Percentiles rank a stretch among this genome's conserved stretches.
Conservation (phyloP, 73 alveolate genomes). For the Loxodes magnus region DNA sequence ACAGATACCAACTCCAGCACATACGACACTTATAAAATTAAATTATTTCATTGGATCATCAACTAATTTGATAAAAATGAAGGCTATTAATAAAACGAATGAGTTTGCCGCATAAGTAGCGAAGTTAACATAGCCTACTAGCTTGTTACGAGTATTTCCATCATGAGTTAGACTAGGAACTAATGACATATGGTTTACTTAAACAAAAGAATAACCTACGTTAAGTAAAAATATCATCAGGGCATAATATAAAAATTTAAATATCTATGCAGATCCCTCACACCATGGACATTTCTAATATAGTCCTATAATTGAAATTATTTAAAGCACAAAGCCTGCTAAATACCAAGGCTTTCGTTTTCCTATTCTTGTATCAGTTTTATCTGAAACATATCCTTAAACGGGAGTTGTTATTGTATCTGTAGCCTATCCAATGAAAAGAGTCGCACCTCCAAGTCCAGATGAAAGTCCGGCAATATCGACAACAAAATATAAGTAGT, state of each 20-base stretch:
- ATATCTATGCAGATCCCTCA: too few species aligned
- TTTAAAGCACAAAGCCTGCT: constrained; percentile 19
- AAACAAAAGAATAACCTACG: constrained; percentile 38
- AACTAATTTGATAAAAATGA: constrained; percentile 16
- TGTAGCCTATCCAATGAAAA: constrained; percentile 65
- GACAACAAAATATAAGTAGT: background rate
- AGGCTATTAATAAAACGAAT: constrained; percentile 24
- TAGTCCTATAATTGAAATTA: too few species aligned
- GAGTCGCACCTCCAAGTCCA: constrained; percentile 19
- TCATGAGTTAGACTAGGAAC: constrained; percentile 37
- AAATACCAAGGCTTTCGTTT: constrained; percentile 76
- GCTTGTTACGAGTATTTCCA: constrained; percentile 32
- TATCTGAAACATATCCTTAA: constrained; percentile 55
- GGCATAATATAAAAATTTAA: constrained; percentile 5
- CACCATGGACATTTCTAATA: too few species aligned
- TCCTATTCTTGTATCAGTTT: constrained; percentile 53
- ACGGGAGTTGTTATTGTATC: constrained; percentile 73
- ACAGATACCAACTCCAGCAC: constrained; percentile 16
- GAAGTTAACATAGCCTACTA: constrained; percentile 28
- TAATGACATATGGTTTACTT: constrained; percentile 40
- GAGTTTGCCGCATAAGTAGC: constrained; percentile 33
- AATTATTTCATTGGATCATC: constrained; percentile 17
- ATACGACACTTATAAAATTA: constrained; percentile 13
- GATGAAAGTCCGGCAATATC: background rate
- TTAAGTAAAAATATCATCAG: constrained; percentile 29